A percentile compares a stretch with the other conserved stretches of the same genome.
Conservation (phyloP, 331 rosid species). For the Dryas integrifolia region DNA sequence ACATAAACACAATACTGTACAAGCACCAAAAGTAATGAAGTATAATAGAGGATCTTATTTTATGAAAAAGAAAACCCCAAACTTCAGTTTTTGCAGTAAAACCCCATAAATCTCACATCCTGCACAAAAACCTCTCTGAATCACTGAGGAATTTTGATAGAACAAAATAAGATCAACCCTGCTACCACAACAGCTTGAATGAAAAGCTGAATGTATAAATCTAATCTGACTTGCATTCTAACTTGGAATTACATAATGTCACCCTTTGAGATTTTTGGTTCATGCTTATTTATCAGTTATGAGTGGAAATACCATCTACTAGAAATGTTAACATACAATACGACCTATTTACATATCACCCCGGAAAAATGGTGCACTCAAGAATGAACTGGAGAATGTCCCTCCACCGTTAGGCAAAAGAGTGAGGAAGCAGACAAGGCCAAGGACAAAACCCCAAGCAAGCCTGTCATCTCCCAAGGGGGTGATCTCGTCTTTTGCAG, state of each 20-base stretch:
- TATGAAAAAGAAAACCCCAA: too few relatives aligned
- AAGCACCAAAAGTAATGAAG: too few relatives aligned
- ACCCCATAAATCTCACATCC: too few relatives aligned
- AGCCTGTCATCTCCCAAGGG: constrained; percentile 68
- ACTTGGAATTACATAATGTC: not conserved
- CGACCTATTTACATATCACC: constrained; percentile 42
- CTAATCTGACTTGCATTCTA: not conserved
- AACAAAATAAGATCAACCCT: too few relatives aligned
- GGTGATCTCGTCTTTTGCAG: constrained; percentile 80
- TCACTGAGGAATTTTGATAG: too few relatives aligned
- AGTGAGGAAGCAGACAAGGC: constrained; percentile 76
- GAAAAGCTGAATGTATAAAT: too few relatives aligned
- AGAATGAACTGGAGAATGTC: constrained; percentile 66
- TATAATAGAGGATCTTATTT: too few relatives aligned
- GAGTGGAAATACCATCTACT: not conserved
- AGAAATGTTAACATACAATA: not conserved
- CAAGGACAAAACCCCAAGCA: constrained; percentile 85
- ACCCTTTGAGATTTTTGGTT: not conserved
- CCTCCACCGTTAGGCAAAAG: constrained; percentile 92
- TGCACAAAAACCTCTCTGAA: too few relatives aligned
- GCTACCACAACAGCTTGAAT: too few relatives aligned
- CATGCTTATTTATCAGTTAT: not conserved
- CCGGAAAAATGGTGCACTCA: constrained; percentile 66
- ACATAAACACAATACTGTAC: too few relatives aligned
- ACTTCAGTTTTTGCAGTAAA: too few relatives aligned